phyloP scores from a whole-genome alignment of 495 filamentous ascomycete genomes.

The Astrothelium macrocarpum region DNA sequence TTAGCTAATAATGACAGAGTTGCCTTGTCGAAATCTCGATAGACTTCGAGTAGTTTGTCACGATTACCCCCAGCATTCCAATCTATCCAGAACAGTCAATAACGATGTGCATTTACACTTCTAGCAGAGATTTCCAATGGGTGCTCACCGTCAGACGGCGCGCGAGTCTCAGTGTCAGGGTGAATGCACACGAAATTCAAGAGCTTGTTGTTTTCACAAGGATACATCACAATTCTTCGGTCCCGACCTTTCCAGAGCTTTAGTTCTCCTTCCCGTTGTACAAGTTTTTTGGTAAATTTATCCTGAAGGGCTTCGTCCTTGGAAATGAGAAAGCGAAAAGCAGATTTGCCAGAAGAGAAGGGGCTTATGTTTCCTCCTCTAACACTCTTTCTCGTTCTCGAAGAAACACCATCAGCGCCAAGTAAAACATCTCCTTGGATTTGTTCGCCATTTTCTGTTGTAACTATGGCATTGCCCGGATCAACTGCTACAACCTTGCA shows the following conservation, averaged over 20 bases:
- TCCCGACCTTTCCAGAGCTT: slow-evolving; percentile 43
- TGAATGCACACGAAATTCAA: slow-evolving; percentile 56
- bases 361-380: slow-evolving; percentile 30
- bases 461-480: slow-evolving; percentile 34
- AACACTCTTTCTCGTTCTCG: slow-evolving; percentile 11
- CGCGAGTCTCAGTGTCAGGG: slow-evolving; percentile 37
- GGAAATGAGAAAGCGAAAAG: slow-evolving; percentile 52
- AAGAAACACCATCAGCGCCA: slow-evolving; percentile 30
- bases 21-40: slow-evolving; percentile 39
- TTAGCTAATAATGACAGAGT: slow-evolving; percentile 39
- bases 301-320: slow-evolving; percentile 38
- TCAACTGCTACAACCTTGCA: slow-evolving; percentile 33
- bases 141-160: slow-evolving; percentile 24
- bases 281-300: slow-evolving; percentile 36
- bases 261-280: slow-evolving; percentile 34
- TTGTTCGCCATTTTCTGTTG: slow-evolving; percentile 15
- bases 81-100: too few species aligned
- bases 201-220: slow-evolving; percentile 42
- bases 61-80: slow-evolving; percentile 43
- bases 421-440: slow-evolving; percentile 25
- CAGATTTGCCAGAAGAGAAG: slow-evolving; percentile 44
- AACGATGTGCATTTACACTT: too few species aligned
- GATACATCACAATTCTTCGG: slow-evolving; percentile 50
- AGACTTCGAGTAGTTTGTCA: slow-evolving; percentile 42
- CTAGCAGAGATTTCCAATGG: too few species aligned